Conservation (phyloP, 139 green algal genomes). For the Tetraselmis striata region DNA sequence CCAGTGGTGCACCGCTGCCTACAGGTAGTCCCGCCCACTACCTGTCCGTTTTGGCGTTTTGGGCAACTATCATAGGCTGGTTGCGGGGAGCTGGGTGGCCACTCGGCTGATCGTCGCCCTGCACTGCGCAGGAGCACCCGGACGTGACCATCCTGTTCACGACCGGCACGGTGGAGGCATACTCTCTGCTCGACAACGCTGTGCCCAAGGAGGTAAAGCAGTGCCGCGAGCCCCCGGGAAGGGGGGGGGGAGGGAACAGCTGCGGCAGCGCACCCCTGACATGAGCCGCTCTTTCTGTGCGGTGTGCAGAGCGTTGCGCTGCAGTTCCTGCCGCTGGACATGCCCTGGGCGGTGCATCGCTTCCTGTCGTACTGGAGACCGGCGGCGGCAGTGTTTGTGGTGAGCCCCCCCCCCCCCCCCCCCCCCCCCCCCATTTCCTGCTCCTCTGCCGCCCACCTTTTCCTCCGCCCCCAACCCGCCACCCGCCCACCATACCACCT, state of each 20-base stretch:
- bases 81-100: neutral
- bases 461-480: too few species aligned
- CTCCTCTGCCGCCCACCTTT: too few species aligned
- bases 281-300: too few species aligned
- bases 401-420: too few species aligned
- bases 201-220: neutral
- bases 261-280: too few species aligned
- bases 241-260: too few species aligned
- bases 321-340: neutral
- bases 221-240: too few species aligned
- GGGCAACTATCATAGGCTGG: neutral
- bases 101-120: too few species aligned
- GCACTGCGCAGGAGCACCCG: neutral
- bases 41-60: neutral
- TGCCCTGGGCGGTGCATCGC: neutral
- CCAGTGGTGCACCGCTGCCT: constrained; percentile 36
- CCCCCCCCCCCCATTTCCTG: too few species aligned
- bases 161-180: neutral
- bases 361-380: neutral
- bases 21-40: constrained; percentile 21
- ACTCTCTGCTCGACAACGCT: neutral
- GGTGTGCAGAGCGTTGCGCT: neutral
- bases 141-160: neutral
- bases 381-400: neutral
- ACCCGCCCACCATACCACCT: neutral